Evolutionary conservation across 768 basidiomycete species (phyloP).

Genomic region (Lactifluus rugatus): DNA sequence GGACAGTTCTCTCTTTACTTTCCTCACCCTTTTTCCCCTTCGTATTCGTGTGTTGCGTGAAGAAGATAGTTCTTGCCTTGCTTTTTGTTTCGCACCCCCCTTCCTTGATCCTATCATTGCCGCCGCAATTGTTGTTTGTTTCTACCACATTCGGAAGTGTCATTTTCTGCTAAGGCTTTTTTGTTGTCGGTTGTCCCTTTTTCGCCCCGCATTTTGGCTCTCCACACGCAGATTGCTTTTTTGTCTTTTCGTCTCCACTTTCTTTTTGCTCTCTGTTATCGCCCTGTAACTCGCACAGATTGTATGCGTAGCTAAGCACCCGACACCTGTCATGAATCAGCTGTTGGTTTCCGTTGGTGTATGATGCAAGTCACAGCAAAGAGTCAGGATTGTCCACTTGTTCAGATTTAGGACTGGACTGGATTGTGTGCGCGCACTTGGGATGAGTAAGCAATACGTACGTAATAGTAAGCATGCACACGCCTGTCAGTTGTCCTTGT

Average conservation of each 20-base stretch:
- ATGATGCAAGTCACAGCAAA: neutral
- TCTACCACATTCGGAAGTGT: conserved; percentile 9
- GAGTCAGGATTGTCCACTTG: neutral
- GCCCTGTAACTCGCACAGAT: conserved; percentile 12
- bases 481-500: neutral
- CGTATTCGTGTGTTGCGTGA: conserved; percentile 1
- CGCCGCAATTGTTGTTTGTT: conserved; percentile 9
- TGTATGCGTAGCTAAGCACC: conserved; percentile 12
- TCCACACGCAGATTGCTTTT: neutral
- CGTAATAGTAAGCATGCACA: neutral
- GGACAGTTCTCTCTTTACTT: conserved; percentile 5
- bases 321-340: neutral
- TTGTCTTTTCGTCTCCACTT: neutral
- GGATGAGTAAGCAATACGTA: too few species aligned
- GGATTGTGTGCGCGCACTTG: too few species aligned
- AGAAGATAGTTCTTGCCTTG: conserved; percentile 2
- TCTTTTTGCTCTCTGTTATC: neutral
- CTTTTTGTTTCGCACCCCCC: neutral
- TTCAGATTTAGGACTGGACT: neutral
- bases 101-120: neutral
- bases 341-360: neutral
- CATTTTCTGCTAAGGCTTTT: neutral
- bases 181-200: neutral
- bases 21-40: neutral
- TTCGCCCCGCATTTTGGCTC: conserved; percentile 2